Evolutionary conservation across 2,329 filamentous ascomycete species (phyloP), one percentile per base, ranked within the genome.

Genomic region (Apiospora aurea): DNA sequence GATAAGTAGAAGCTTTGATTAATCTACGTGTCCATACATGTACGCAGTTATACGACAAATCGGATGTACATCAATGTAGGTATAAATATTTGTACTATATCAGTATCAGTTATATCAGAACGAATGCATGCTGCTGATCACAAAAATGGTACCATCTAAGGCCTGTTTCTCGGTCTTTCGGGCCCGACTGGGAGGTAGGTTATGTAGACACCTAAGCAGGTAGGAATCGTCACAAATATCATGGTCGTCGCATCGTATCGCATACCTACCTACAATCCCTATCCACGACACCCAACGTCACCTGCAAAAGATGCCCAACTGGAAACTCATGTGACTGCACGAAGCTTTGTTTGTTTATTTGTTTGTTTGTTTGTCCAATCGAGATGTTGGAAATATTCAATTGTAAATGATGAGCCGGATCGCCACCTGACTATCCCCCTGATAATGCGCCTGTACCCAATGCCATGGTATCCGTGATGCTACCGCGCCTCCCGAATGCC

Each of bases 401-500:
- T 67, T 70, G 67, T 61, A 70, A 71, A 64, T 72, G 66, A 46
- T 69, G 69, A 70, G 57, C 72, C 72, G 69, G 69, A 69, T 73
- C 72, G 72, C 72, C 69, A 67, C 66, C 72, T 69, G 57, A 72
- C 72, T 64, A 64, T n/a, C 21, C 57, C 34, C 57, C 34, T 41
- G 34, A 64, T 64, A 7, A 64, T 64, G 57, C 57, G 57, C 57
- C 57, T 64, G 57, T 64, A 64, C 21, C 57, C 57, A 41, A 64
- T 64, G 57, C 53, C 68, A 43, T 73, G 72, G 71, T 73, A 72
- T 72, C 72, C 72, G 70, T 49, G 71, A 73, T 72, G 69, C 69
- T 61, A 26, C 26, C 46, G 49, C 69, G 34, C 69, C 51, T 67
- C 38, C 66, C 66, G 34, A 67, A 72, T 61, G 66, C 66, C 66